phyloP scores from a whole-genome alignment of 2,329 filamentous ascomycete genomes.

The Talaromyces atroroseus region DNA sequence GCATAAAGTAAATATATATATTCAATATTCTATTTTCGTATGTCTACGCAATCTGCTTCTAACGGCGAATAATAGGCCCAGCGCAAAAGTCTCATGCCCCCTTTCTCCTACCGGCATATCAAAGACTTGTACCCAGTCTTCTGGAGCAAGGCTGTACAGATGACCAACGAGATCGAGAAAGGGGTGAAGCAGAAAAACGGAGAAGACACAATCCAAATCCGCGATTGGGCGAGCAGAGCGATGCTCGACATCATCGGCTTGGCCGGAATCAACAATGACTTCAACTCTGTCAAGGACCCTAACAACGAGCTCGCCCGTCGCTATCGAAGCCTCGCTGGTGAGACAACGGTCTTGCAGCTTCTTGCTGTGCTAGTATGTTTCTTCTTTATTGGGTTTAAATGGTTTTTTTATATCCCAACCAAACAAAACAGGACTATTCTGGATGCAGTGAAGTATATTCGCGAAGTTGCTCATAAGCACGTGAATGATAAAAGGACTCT shows the following conservation, averaged over 20 bases:
- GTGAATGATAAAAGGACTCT: conserved; percentile 57
- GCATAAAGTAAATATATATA: conserved; percentile 56
- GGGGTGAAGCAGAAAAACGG: conserved; percentile 35
- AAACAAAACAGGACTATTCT: conserved; percentile 63
- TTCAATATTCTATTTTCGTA: too few species aligned
- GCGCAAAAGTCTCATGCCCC: conserved; percentile 72
- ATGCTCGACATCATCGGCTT: conserved; percentile 72
- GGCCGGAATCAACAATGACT: conserved; percentile 67
- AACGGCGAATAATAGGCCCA: conserved; percentile 40
- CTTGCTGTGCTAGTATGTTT: conserved; percentile 52
- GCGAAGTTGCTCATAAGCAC: conserved; percentile 61
- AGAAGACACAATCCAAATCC: conserved; percentile 50
- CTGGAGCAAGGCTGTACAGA: conserved; percentile 69
- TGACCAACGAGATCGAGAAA: conserved; percentile 55
- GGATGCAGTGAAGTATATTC: conserved; percentile 54
- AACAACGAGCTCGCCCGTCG: conserved; percentile 50
- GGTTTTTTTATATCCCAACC: conserved; percentile 62
- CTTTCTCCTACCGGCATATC: conserved; percentile 79
- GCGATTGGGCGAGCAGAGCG: conserved; percentile 59
- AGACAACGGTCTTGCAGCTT: conserved; percentile 19
- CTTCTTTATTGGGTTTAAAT: conserved; percentile 57
- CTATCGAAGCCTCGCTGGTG: conserved; percentile 23
- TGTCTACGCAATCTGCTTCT: neutral
- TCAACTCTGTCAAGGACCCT: conserved; percentile 59
- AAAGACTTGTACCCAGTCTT: conserved; percentile 81